Conservation (phyloP, 2,329 filamentous ascomycete genomes). For the Chrysosporium keratinophilum region DNA sequence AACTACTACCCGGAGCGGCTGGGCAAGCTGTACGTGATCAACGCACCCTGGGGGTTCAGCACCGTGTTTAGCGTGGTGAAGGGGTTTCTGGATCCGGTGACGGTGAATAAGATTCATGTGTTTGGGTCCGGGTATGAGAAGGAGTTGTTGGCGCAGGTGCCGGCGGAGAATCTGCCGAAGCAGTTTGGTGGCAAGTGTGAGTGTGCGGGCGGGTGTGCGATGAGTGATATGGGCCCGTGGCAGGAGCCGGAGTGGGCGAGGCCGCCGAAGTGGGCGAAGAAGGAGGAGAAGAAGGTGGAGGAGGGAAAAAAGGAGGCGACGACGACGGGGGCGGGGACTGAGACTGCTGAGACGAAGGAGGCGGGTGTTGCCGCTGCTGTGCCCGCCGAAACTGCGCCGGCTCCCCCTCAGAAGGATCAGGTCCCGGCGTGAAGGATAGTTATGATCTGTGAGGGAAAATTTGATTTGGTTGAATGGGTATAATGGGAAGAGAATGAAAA, state of each 20-base stretch:
- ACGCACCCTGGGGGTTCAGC: conserved; percentile 91
- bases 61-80: conserved; percentile 78
- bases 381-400: not conserved
- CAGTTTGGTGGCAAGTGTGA: conserved; percentile 74
- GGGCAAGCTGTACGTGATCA: conserved; percentile 94
- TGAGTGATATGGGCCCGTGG: conserved; percentile 91
- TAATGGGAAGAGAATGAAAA: not conserved
- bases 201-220: conserved; percentile 69
- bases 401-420: conserved; percentile 1
- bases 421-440: not conserved
- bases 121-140: conserved; percentile 71
- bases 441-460: not conserved
- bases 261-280: conserved; percentile 35
- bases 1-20: conserved; percentile 99
- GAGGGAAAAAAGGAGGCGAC: conserved; percentile 23
- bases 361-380: not conserved
- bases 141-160: conserved; percentile 74
- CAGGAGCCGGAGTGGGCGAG: conserved; percentile 38
- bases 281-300: conserved; percentile 25
- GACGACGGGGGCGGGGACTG: conserved; percentile 15
- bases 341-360: not conserved
- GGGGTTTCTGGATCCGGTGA: conserved; percentile 92
- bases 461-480: not conserved
- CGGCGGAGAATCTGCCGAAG: conserved; percentile 79
- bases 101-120: conserved; percentile 90